Percentiles rank a stretch among this genome's conserved stretches.
phyloP scores from a whole-genome alignment of 805 yeast species.

The Nakazawaea ishiwadae region DNA sequence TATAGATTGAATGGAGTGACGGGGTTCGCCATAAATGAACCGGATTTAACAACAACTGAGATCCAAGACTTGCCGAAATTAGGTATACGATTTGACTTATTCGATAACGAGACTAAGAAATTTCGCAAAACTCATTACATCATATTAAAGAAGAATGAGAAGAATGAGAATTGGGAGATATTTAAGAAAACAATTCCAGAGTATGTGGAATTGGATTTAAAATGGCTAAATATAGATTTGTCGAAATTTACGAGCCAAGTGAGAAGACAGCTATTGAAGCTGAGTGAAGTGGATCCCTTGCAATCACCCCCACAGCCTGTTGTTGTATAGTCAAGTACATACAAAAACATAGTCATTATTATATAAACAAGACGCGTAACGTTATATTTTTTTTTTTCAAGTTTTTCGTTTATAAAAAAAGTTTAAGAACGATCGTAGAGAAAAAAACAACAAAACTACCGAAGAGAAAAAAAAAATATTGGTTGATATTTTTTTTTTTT shows the following conservation, averaged over 20 bases:
- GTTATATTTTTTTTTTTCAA: background rate
- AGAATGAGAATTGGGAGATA: constrained; percentile 25
- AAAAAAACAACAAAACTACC: background rate
- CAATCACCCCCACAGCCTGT: background rate
- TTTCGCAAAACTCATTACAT: constrained; percentile 43
- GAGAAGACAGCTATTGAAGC: constrained; percentile 19
- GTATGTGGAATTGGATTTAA: constrained; percentile 23
- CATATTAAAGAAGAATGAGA: constrained; percentile 28
- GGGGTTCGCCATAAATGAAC: constrained; percentile 43
- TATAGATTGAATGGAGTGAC: constrained; percentile 46
- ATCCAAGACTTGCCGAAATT: constrained; percentile 26
- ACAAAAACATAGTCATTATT: no score
- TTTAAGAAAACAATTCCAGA: constrained; percentile 31
- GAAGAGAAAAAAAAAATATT: background rate
- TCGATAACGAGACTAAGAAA: constrained; percentile 21
- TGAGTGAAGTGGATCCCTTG: constrained; percentile 4
- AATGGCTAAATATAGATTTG: constrained; percentile 22
- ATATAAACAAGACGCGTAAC: background rate
- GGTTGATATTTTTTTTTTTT: background rate
- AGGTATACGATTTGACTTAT: constrained; percentile 49
- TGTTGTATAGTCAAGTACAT: background rate
- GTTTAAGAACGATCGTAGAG: constrained; percentile 1
- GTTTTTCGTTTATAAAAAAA: constrained; percentile 2
- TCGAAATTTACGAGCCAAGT: constrained; percentile 21
- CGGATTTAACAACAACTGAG: constrained; percentile 11